Evolutionary conservation across 2,329 filamentous ascomycete genomes (phyloP).

Genomic region (Scleromitrula shiraiana): DNA sequence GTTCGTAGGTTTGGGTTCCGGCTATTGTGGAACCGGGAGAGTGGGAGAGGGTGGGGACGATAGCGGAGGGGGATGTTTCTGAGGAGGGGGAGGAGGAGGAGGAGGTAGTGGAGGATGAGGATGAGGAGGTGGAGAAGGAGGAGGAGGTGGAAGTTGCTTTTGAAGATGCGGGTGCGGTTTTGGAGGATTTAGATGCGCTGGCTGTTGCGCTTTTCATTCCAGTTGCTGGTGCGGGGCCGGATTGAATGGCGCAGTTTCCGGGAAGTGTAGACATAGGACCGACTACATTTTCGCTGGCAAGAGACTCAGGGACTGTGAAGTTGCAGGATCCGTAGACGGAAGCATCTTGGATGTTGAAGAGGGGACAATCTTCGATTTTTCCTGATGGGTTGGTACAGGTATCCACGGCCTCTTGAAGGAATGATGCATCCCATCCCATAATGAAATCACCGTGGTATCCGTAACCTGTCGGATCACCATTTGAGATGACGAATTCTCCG

Average conservation of each 20-base stretch:
- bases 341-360: slow-evolving; percentile 58
- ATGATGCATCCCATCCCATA: slow-evolving; percentile 62
- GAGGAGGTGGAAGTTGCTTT: slow-evolving; percentile 9
- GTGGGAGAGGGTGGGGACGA: slow-evolving; percentile 25
- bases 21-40: slow-evolving; percentile 19
- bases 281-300: slow-evolving; percentile 52
- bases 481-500: slow-evolving; percentile 68
- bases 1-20: slow-evolving; percentile 15
- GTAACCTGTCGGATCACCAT: slow-evolving; percentile 70
- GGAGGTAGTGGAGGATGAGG: not conserved
- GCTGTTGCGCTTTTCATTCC: not conserved
- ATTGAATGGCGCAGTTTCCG: slow-evolving; percentile 47
- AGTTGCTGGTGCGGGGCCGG: slow-evolving; percentile 33
- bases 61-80: slow-evolving; percentile 1
- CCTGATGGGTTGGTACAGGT: slow-evolving; percentile 67
- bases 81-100: not conserved
- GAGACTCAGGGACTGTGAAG: slow-evolving; percentile 49
- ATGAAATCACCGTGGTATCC: slow-evolving; percentile 79
- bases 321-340: slow-evolving; percentile 49
- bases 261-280: slow-evolving; percentile 52
- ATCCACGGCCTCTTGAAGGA: slow-evolving; percentile 65
- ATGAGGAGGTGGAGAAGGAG: slow-evolving; percentile 7
- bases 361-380: slow-evolving; percentile 60
- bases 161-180: slow-evolving; percentile 9
- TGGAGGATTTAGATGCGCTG: slow-evolving; percentile 13